Base-by-base conservation (phyloP, 2,329 filamentous ascomycete species). In the Emydomyces testavorans region DNA sequence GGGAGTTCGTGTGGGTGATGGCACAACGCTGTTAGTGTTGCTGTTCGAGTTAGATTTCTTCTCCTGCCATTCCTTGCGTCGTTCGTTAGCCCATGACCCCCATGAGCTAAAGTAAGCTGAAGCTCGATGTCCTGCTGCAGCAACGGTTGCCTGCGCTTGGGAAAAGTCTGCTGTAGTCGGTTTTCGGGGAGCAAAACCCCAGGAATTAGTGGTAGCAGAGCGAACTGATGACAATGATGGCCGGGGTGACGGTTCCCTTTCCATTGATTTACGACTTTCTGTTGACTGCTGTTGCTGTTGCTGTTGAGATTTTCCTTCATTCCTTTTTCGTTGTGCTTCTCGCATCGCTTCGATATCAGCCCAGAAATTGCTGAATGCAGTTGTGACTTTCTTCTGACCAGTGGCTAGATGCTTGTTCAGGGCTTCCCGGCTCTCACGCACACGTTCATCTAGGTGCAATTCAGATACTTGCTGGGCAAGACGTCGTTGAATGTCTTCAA, bases 401-500 rank as follows among this genome's bases (percentile, higher is more conserved):
- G 83, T 86, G 3, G 85, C 84, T n/a, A 95, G 65, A 58, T 94
- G 89, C 51, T 89, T 82, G n/a, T 86, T 87, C 2, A 96, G 73
- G 0, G 82, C 84, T 63, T 96, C 92, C 47, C 81, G 78, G 6
- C 88, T 85, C 51, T 85, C 82, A 0, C 85, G 82, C 50, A 96
- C 80, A 6, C 85, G 79, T 62, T 96, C 92, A 62, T 98, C 92
- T 1, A 96, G 75, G 62, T 96, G 89, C 41, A 96, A 75, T 52
- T 96, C 90, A 55, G 90, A 84, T 42, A 98, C 85, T 66, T 96
- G 92, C 63, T 93, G 85, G 29, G 87, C 81, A 28, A 98, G 76
- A 20, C 92, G 78, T 43, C 92, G 78, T 62, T 95, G 90, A 10
- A 98, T 83, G 62, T 98, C 92, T 56, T 96, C 92, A 53, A 98